phyloP scores from a whole-genome alignment of 2,329 filamentous ascomycete species.

The Cercospora brassicicola region DNA sequence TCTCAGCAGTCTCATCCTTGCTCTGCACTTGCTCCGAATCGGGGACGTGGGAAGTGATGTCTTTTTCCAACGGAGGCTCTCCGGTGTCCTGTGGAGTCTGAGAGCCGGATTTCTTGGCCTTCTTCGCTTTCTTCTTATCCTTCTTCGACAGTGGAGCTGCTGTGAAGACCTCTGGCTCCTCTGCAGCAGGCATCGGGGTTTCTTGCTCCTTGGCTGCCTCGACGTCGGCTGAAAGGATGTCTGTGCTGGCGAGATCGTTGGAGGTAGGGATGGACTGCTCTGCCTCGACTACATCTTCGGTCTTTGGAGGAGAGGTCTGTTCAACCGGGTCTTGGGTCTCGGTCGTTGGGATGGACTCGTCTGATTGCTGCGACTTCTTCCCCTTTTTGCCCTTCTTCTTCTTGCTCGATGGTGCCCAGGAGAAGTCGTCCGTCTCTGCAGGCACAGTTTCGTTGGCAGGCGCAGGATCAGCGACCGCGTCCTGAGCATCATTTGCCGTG shows the following conservation, averaged over 20 bases:
- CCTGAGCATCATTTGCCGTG: neutral
- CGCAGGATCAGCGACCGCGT: neutral
- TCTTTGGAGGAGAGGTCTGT: neutral
- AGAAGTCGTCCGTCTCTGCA: slow-evolving; percentile 15
- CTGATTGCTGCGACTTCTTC: slow-evolving; percentile 19
- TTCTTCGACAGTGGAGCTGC: slow-evolving; percentile 7
- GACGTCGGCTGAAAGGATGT: neutral
- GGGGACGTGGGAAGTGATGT: neutral
- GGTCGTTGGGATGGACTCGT: neutral
- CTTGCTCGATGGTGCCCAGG: slow-evolving; percentile 10
- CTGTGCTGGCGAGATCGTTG: neutral
- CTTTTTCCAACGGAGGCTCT: neutral
- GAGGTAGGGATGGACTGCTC: neutral
- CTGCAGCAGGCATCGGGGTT: neutral
- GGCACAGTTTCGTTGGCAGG: neutral
- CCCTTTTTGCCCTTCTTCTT: slow-evolving; percentile 32
- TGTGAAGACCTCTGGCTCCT: slow-evolving; percentile 2
- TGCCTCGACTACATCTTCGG: neutral
- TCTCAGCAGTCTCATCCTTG: neutral
- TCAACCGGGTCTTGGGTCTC: neutral
- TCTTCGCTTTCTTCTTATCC: slow-evolving; percentile 28
- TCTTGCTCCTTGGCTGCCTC: neutral
- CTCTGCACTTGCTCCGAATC: neutral
- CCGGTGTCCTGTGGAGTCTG: slow-evolving; percentile 16
- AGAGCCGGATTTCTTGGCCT: slow-evolving; percentile 17